These are phyloP conservation scores for Artemisia annua DNA, from an alignment of 129 eudicot species.

Conservation along the genomic window DNA sequence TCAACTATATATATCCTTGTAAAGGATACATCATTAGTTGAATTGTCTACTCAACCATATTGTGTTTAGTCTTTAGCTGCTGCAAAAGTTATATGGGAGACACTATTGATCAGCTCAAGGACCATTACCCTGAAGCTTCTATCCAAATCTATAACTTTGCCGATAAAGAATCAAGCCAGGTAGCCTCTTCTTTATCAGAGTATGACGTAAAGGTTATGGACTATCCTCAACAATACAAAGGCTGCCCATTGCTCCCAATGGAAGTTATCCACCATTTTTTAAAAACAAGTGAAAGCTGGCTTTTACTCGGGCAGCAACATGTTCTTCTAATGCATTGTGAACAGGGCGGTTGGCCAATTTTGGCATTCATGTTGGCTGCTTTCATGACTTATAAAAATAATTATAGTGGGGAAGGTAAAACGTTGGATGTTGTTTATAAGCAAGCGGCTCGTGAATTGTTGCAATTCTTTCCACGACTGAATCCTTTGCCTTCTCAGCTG, in stretches of 20 bases:
- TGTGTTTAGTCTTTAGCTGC: constrained; percentile 59
- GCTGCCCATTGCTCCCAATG: constrained; percentile 73
- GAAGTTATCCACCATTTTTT: constrained; percentile 82
- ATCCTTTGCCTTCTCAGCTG: constrained; percentile 79
- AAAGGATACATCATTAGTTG: not conserved
- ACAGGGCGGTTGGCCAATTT: constrained; percentile 85
- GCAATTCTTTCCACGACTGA: constrained; percentile 59
- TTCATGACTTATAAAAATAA: constrained; percentile 63
- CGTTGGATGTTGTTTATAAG: constrained; percentile 74
- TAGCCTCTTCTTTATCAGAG: constrained; percentile 53
- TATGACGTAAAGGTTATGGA: constrained; percentile 84
- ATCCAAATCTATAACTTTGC: constrained; percentile 65
- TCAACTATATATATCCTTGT: too few relatives aligned
- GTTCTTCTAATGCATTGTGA: constrained; percentile 88
- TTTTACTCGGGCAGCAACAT: constrained; percentile 72
- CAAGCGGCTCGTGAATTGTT: constrained; percentile 82
- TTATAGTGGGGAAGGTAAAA: constrained; percentile 64
- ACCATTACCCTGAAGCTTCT: constrained; percentile 66
- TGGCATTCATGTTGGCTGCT: constrained; percentile 86
- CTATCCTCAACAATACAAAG: constrained; percentile 78
- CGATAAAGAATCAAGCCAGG: constrained; percentile 52
- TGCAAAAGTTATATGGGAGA: constrained; percentile 64
- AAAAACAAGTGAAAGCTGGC: constrained; percentile 88
- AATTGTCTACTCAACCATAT: not conserved
- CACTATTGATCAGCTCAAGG: constrained; percentile 57